Base-by-base conservation (phyloP, 805 yeast genomes). In the Candida yuanshanica region DNA sequence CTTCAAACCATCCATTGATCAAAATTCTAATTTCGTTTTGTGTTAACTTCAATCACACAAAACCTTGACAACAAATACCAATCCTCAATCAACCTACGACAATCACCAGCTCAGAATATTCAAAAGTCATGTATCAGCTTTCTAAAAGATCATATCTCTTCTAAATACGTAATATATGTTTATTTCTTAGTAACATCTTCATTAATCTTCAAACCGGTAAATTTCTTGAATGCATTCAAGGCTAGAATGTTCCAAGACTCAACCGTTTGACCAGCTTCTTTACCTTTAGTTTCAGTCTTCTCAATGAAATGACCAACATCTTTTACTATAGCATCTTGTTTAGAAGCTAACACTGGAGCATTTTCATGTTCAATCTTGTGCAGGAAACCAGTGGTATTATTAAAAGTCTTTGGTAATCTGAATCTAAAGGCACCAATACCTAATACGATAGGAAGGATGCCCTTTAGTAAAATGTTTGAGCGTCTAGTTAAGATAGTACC, bases 401-500 rank as follows among this genome's bases (percentile, higher is more conserved):
- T 53, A 52, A 75, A 85, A 0, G 96, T 88, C 38, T 70, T 63
- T 14, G 96, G 96, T 52, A 86, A 70, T 51, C 84, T 80, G 58
- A 75, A 70, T 45, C 68, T 75, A 64, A 88, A 85, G 1, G 91
- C 78, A 6, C 66, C 72, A 22, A 74, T 46, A 12, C 90, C 93
- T 39, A 82, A 70, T 0, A 67, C 63, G 3, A 80, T 42, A 2
- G 95, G 95, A 13, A 74, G 64, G 1, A 73, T 46, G 4, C 71
- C 66, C 52, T 80, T 77, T 11, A 83, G 55, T 2, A 80, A 39
- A 18, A 80, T 49, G 42, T 77, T 77, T 43, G 83, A 70, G 52
- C 81, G 77, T 53, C 95, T 83, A 2, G 93, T 77, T 37, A 80
- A 52, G 39, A 87, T 80, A 35, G 83, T 74, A 29, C 95, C 95